Conservation (phyloP, 1,139 yeast species). For the Hanseniaspora uvarum region DNA sequence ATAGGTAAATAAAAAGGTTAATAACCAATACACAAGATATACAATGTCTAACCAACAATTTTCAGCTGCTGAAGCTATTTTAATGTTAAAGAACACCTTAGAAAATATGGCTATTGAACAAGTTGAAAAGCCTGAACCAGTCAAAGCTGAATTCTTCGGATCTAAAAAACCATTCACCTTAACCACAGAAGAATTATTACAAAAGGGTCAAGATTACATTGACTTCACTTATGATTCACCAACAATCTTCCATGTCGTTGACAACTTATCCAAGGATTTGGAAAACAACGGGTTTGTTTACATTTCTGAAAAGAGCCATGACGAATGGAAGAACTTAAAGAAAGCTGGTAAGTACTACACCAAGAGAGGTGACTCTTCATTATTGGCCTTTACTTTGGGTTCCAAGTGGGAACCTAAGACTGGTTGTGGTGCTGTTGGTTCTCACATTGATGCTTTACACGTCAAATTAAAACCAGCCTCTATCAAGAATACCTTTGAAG, state of each 20-base stretch:
- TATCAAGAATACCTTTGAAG: conserved; percentile 40
- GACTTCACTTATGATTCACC: conserved; percentile 52
- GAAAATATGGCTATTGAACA: conserved; percentile 21
- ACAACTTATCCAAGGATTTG: conserved; percentile 37
- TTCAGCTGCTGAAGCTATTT: conserved; percentile 10
- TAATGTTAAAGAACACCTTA: conserved; percentile 26
- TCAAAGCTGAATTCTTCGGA: not conserved
- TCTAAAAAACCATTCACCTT: conserved; percentile 8
- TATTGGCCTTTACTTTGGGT: conserved; percentile 52
- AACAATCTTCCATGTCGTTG: conserved; percentile 51
- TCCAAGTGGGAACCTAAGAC: conserved; percentile 44
- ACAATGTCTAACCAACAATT: not conserved
- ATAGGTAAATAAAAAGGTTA: not conserved
- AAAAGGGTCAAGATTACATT: conserved; percentile 36
- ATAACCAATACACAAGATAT: not conserved
- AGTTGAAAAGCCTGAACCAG: not conserved
- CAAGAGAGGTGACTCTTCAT: conserved; percentile 44
- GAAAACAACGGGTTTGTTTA: conserved; percentile 44
- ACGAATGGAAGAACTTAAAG: conserved; percentile 23
- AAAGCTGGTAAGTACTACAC: conserved; percentile 46
- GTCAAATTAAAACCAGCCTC: conserved; percentile 51
- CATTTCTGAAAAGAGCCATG: conserved; percentile 46
- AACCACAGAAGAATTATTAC: conserved; percentile 1
- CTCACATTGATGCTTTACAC: conserved; percentile 52
- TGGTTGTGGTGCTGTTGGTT: conserved; percentile 52